Base-by-base conservation (phyloP, 1,284 basidiomycete species). In the Papiliotrema fonsecae region DNA sequence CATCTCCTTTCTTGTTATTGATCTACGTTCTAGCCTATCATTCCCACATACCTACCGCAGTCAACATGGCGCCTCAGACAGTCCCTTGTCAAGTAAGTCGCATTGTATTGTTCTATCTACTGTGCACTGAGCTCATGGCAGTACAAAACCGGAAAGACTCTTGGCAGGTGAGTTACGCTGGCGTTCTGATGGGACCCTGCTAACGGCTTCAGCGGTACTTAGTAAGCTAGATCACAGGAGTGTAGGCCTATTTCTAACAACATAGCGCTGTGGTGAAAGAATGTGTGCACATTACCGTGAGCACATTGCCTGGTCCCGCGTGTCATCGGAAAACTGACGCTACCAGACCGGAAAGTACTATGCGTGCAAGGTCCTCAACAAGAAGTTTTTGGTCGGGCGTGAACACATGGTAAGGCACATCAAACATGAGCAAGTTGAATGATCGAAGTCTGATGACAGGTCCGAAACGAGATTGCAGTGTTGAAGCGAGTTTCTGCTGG, bases 391-490 rank as follows among this genome's bases (percentile, higher is more conserved):
- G 89, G 89, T 50, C 14, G 54, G 54, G 13, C 31, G 54, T 22
- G 54, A 55, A 47, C 54, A 55, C 34, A 78, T 80, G 75, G 77
- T 77, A 24, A 51, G 75, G 52, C 31, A 31, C 5, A 13, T 27
- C 4, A 13, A 26, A n/a, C n/a, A n/a, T n/a, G n/a, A n/a, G n/a
- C n/a, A n/a, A n/a, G n/a, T n/a, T n/a, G n/a, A n/a, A n/a, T n/a
- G n/a, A n/a, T n/a, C n/a, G n/a, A n/a, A n/a, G n/a, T 27, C 47
- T 50, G 7, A 53, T 24, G 11, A 2, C 60, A 93, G 89, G 89
- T 97, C 48, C 83, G 94, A 47, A 98, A 98, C 65, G 94, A 98
- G 75, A 98, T 98, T 61, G 82, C 86, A 6, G 92, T 97, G 5
- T 78, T 98, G 63, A 98, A 98, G 77, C 82, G 84, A 60, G 86